Percentiles rank a stretch among this genome's conserved stretches.
These are phyloP conservation scores for Pyrenochaeta sp. DNA, from an alignment of 2,329 filamentous ascomycete genomes.

Conservation along the genomic window DNA sequence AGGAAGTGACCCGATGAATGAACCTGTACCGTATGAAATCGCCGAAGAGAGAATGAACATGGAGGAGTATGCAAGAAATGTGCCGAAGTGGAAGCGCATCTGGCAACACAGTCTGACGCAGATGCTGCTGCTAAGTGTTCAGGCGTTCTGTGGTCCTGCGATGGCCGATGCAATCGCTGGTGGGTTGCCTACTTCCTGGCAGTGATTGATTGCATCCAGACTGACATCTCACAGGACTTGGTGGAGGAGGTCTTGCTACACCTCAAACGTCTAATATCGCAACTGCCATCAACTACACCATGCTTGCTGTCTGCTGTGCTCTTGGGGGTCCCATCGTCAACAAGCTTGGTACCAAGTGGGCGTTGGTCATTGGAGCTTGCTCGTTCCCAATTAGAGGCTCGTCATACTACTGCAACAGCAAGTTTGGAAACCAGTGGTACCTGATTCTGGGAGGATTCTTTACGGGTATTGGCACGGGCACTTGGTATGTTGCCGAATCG, in stretches of 20 bases:
- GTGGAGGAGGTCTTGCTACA: slow-evolving; percentile 57
- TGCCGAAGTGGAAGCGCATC: slow-evolving; percentile 55
- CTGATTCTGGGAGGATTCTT: slow-evolving; percentile 38
- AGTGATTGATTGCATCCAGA: neutral
- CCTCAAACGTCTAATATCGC: slow-evolving; percentile 56
- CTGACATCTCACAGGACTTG: slow-evolving; percentile 24
- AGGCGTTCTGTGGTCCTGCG: slow-evolving; percentile 51
- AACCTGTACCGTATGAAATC: slow-evolving; percentile 21
- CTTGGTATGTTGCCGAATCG: slow-evolving; percentile 61
- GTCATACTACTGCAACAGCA: slow-evolving; percentile 60
- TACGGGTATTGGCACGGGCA: slow-evolving; percentile 46
- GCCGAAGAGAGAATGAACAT: slow-evolving; percentile 50
- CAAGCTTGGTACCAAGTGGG: slow-evolving; percentile 59
- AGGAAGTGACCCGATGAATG: slow-evolving; percentile 33
- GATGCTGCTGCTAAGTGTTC: slow-evolving; percentile 59
- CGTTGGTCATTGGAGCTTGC: slow-evolving; percentile 53
- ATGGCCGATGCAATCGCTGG: slow-evolving; percentile 45
- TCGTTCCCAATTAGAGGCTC: slow-evolving; percentile 59
- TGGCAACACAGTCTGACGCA: slow-evolving; percentile 60
- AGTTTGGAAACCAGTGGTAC: slow-evolving; percentile 60
- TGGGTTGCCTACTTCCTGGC: neutral
- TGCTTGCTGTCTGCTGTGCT: slow-evolving; percentile 47
- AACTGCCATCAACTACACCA: slow-evolving; percentile 38
- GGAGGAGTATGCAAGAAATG: slow-evolving; percentile 36
- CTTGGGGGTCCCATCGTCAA: slow-evolving; percentile 58